phyloP scores from a whole-genome alignment of 495 filamentous ascomycete genomes.

The Daldinia caldariorum region DNA sequence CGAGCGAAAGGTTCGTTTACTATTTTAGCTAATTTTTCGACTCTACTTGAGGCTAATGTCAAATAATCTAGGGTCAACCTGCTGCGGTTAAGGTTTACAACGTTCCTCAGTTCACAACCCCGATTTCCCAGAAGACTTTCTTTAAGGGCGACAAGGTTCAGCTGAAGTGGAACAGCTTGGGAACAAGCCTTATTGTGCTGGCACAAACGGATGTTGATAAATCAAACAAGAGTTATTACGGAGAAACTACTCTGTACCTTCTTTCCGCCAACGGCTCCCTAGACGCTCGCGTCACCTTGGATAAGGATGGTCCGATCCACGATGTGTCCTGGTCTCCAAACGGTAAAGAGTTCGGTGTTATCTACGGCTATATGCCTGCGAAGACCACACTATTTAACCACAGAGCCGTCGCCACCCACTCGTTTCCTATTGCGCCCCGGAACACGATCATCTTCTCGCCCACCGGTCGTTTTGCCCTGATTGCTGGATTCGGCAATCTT shows the following conservation, averaged over 20 bases:
- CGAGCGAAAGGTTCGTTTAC: constrained; percentile 80
- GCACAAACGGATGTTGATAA: constrained; percentile 98
- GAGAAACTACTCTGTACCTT: constrained; percentile 96
- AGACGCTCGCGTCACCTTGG: constrained; percentile 89
- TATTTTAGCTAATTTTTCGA: neutral
- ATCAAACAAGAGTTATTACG: constrained; percentile 98
- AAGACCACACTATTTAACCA: constrained; percentile 97
- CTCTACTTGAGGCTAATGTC: constrained; percentile 23
- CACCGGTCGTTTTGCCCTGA: constrained; percentile 87
- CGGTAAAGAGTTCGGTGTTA: constrained; percentile 94
- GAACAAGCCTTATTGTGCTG: constrained; percentile 90
- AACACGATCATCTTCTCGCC: constrained; percentile 98
- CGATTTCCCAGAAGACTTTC: constrained; percentile 96
- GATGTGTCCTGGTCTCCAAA: constrained; percentile 98
- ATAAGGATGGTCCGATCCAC: constrained; percentile 98
- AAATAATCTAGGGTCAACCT: constrained; percentile 74
- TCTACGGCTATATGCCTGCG: constrained; percentile 97
- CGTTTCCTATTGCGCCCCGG: constrained; percentile 83
- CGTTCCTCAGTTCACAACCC: constrained; percentile 79
- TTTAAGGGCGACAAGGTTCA: constrained; percentile 99
- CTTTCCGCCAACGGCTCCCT: constrained; percentile 91
- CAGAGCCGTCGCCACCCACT: constrained; percentile 80
- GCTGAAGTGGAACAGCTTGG: constrained; percentile 94
- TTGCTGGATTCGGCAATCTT: constrained; percentile 97
- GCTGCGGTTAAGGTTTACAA: constrained; percentile 94